Percentiles rank a stretch among this genome's conserved stretches.
Evolutionary conservation across 2,329 filamentous ascomycete genomes (phyloP).

Genomic region (Epichloe bromicola): DNA sequence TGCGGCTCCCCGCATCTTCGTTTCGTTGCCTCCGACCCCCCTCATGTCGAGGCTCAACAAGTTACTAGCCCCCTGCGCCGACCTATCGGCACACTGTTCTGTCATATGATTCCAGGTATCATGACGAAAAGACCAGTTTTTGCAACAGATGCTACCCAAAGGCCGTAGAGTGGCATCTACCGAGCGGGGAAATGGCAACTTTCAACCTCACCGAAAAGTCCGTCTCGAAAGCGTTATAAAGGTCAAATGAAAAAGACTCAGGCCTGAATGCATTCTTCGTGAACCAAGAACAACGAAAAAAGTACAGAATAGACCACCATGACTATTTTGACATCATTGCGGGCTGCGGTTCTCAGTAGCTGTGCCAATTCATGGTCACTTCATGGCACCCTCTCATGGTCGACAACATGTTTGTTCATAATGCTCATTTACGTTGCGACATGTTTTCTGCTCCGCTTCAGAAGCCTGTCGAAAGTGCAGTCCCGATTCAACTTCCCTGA

Average conservation of each 20-base stretch:
- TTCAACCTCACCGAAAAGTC: no score
- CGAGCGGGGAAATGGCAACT: no score
- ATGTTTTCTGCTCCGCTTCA: conserved; percentile 25
- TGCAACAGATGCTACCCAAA: no score
- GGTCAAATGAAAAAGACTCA: no score
- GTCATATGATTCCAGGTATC: no score
- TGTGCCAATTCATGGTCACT: background rate
- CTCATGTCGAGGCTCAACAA: background rate
- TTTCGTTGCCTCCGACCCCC: background rate
- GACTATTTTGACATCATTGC: background rate
- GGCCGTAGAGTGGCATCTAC: no score
- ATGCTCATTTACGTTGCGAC: conserved; percentile 19
- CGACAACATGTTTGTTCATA: background rate
- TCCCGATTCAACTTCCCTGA: conserved; percentile 19
- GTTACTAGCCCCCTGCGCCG: background rate
- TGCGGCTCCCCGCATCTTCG: background rate
- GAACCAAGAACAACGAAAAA: no score
- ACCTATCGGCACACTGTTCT: no score
- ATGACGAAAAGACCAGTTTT: no score
- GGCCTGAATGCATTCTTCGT: no score
- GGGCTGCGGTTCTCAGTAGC: background rate
- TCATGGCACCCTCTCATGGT: background rate
- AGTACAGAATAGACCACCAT: background rate
- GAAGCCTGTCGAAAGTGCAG: conserved; percentile 17
- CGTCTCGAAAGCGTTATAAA: no score